Evolutionary conservation across 2,329 filamentous ascomycete species (phyloP), one percentile per base, ranked within the genome.

Genomic region (Corynespora cassiicola): DNA sequence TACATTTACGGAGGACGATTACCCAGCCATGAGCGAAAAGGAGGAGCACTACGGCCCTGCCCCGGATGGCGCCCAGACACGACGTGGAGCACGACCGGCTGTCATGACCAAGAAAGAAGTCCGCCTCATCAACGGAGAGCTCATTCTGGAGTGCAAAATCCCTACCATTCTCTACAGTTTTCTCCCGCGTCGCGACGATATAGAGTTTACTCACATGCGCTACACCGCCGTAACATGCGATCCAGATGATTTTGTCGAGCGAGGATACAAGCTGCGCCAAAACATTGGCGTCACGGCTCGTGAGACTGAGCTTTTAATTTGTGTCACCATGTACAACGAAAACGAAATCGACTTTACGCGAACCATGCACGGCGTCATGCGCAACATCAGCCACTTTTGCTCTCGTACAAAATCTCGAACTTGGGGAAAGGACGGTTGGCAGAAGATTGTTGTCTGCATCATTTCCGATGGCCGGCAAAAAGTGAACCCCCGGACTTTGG

Each of bases 151-250:
- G 74, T 97, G 94, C 78, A 99, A 99, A 73, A 99, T 99, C 53
- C 94, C 95, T 1, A 99, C 94, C 1, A 99, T 97, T 54, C 77
- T 99, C 25, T 95, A 97, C 79, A 96, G 90, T 66, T 99, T 99
- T 72, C 74, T 99, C 46, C 95, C 95, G 0, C 83, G 92, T 11
- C 84, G 92, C 43, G 90, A 96, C 63, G 92, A 96, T 67, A 79
- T 92, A 47, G 94, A 99, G 64, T 99, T 99, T 68, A 99, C 94
- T 0, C 91, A 97, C 64, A 97, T 97, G 92, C 86, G 94, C 36
- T 99, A 99, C 68, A 96, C 92, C 0, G 94, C 94, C 7, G 94
- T 96, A n/a, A 99, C 94, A 2, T 97, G 90, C 69, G 91, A 96
- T 63, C 95, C 91, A 0, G 91, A 96, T 66, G 90, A 97, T 65